Evolutionary conservation across 805 yeast species (phyloP), one percentile per base, ranked within the genome.

Genomic region (Torulaspora indica): DNA sequence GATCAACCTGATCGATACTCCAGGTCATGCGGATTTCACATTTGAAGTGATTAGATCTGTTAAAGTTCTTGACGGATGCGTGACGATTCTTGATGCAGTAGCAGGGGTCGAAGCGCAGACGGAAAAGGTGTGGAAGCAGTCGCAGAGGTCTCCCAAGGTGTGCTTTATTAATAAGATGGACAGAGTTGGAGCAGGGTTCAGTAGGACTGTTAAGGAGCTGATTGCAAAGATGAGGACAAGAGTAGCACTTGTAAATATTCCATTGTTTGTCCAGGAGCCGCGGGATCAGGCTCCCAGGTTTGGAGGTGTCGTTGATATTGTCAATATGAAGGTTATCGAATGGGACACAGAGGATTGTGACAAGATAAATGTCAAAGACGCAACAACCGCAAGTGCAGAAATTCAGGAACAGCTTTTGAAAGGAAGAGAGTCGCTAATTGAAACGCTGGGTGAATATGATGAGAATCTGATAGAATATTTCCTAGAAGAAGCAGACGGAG

Each of bases 81-180:
- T 93, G 6, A 84, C 95, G 0, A 85, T 93, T 8, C 66, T 93
- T 41, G 98, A 93, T 68, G 95, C 86, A 1, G 98, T 91, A 7
- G 97, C 96, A 2, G 98, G 98, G 9, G 98, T 93, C 1, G 98
- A 93, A 62, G 93, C 98, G 0, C 98, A 93, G 64, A 91, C 98
- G 0, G 97, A 90, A 61, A 91, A 89, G 58, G 98, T 93, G 3
- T 93, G 98, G 97, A 78, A 76, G 50, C 96, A 90, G 64, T 90
- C 96, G 1, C 70, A 68, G 15, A 75, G 74, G 13, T 79, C 93
- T 29, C 98, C 98, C 0, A 75, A 78, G 39, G 70, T 93, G 9
- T 81, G 87, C 9, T 93, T 79, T 60, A 77, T 93, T 27, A 93
- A 93, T 64, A 93, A 93, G 64, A 90, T 93, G 98, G 98, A 93